Percentiles rank a stretch among this genome's conserved stretches.
phyloP scores from a whole-genome alignment of 305 asterid genomes.

The Euphrasia arctica region DNA sequence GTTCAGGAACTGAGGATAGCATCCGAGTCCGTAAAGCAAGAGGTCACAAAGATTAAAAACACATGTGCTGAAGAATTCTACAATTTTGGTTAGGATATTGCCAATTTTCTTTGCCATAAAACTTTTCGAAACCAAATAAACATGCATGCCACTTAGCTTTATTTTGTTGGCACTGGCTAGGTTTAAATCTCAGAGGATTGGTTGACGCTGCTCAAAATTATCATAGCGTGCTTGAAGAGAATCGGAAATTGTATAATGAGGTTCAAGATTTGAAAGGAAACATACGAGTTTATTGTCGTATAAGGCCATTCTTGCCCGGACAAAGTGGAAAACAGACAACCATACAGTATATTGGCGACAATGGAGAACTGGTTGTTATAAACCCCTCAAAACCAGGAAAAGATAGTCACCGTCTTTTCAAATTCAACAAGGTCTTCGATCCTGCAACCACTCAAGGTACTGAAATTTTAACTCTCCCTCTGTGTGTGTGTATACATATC shows the following conservation, averaged over 20 bases:
- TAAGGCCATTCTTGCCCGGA: conserved; percentile 84
- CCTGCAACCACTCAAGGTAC: conserved; percentile 90
- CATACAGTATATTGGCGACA: conserved; percentile 81
- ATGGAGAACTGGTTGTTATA: conserved; percentile 75
- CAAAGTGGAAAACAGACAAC: conserved; percentile 70
- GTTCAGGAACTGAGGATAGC: conserved; percentile 61
- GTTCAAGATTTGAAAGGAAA: conserved; percentile 99
- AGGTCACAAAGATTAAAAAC: conserved; percentile 54
- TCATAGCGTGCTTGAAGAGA: conserved; percentile 77
- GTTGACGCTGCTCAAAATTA: conserved; percentile 84
- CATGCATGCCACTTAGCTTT: conserved; percentile 19
- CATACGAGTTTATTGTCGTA: conserved; percentile 88
- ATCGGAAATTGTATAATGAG: conserved; percentile 84
- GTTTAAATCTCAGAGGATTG: conserved; percentile 62
- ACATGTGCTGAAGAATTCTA: conserved; percentile 58
- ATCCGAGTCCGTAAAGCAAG: conserved; percentile 72
- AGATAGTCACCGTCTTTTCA: conserved; percentile 80
- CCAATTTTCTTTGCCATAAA: conserved; percentile 15
- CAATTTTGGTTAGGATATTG: conserved; percentile 50
- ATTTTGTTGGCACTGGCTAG: conserved; percentile 36
- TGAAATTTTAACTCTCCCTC: conserved; percentile 3
- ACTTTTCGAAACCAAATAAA: conserved; percentile 12
- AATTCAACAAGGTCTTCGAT: conserved; percentile 85
- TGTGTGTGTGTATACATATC: background rate
- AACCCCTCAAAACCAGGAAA: conserved; percentile 92